Evolutionary conservation across 192 early-diverging fungal species (phyloP).

Genomic region (Backusella tarrabulga): DNA sequence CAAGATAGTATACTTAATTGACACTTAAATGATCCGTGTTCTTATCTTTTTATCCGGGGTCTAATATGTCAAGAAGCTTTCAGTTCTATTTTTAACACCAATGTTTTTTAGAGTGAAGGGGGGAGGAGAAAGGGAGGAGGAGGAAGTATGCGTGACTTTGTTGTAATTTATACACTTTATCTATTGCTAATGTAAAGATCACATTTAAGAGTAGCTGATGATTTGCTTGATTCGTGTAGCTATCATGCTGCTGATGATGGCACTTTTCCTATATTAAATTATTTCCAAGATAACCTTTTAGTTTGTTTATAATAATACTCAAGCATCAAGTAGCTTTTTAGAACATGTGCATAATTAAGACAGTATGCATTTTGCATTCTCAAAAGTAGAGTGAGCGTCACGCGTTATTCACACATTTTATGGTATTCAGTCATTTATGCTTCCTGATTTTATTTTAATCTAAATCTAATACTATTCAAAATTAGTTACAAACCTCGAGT

Average conservation of each 20-base stretch:
- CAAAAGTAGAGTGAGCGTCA: too few relatives aligned
- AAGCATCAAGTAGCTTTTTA: neutral
- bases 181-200: neutral
- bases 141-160: neutral
- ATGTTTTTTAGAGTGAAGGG: neutral
- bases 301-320: neutral
- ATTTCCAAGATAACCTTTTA: slow-evolving; percentile 16
- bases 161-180: neutral
- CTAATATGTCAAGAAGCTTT: neutral
- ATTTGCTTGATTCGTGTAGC: neutral
- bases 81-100: neutral
- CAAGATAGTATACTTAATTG: neutral
- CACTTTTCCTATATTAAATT: neutral
- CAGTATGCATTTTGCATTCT: too few relatives aligned
- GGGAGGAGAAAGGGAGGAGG: neutral
- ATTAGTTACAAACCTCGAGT: too few relatives aligned
- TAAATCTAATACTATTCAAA: too few relatives aligned
- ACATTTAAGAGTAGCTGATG: neutral
- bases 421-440: too few relatives aligned
- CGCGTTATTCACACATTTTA: too few relatives aligned
- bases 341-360: neutral
- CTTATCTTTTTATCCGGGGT: neutral
- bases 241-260: neutral
- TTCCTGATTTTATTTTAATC: too few relatives aligned
- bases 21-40: neutral